Percentiles rank a stretch among this genome's conserved stretches.
Conservation (phyloP, 768 basidiomycete species). For the Collybia sp. region DNA sequence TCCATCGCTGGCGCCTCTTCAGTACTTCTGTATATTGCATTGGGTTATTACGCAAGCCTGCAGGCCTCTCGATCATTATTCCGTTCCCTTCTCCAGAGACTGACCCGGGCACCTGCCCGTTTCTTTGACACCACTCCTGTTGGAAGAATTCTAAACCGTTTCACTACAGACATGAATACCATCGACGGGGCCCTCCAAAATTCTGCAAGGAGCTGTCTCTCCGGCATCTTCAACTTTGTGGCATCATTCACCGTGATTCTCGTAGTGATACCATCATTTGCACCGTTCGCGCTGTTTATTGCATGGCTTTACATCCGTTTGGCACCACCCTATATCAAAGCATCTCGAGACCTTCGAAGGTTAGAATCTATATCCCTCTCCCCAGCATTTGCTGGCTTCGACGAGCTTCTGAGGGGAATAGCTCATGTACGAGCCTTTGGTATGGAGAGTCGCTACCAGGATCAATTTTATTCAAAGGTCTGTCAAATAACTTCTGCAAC, state of each 20-base stretch:
- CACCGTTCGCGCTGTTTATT: conserved; percentile 62
- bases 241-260: conserved; percentile 64
- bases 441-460: conserved; percentile 64
- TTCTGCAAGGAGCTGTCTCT: conserved; percentile 50
- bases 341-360: conserved; percentile 64
- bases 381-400: conserved; percentile 70
- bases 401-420: conserved; percentile 64
- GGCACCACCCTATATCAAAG: conserved; percentile 54
- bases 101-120: conserved; percentile 59
- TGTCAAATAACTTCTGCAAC: conserved; percentile 6
- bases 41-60: conserved; percentile 67
- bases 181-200: conserved; percentile 61
- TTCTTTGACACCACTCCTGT: conserved; percentile 76
- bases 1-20: conserved; percentile 53
- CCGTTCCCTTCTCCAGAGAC: conserved; percentile 41
- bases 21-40: conserved; percentile 48
- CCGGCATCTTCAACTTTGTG: conserved; percentile 55
- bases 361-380: conserved; percentile 65
- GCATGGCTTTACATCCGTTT: conserved; percentile 65
- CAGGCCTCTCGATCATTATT: conserved; percentile 64
- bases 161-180: conserved; percentile 72
- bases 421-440: conserved; percentile 67
- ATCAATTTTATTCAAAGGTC: conserved; percentile 55
- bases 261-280: conserved; percentile 57
- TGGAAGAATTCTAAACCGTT: conserved; percentile 76